Base-by-base conservation (phyloP, 331 rosid genomes). In the Phaseolus coccineus region DNA sequence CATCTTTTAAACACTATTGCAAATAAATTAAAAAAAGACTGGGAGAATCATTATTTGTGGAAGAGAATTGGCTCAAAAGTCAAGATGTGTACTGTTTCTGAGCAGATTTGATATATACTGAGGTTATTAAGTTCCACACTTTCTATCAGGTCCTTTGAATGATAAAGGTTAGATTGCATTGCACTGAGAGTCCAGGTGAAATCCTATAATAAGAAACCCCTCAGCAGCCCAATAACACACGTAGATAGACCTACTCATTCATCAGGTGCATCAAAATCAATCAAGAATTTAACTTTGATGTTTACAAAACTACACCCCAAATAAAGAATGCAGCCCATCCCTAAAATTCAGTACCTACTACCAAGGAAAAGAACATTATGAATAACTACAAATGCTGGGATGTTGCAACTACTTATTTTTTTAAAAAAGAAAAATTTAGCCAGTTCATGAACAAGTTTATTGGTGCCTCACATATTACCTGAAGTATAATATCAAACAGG, bases 391-490 rank as follows among this genome's bases (percentile, higher is more conserved):
- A 39, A 72, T 22, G 78, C 61, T 50, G 76, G 42, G 66, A 71
- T 68, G 67, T 35, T 44, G 69, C 67, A 44, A 74, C 52, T 11
- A 46, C 47, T 42, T 2, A 8, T 10, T 44, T 2, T 44, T 46
- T 3, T 57, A 68, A 59, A 48, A 3, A 62, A 4, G 4, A 1
- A 25, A 27, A 37, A 4, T 40, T 56, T 72, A 50, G 47, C 46
- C 33, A 40, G 28, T 85, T 73, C 62, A 69, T 47, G 51, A 46
- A 61, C 76, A 74, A 84, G 77, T 77, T 72, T 39, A 58, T 77
- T 31, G 63, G 27, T 56, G 22, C 2, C 13, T 31, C 4, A 35
- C 69, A 53, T 40, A 40, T 37, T 67, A 55, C 59, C 75, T 6
- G 19, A 70, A 15, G 66, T 19, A 50, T 77, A 27, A 78, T 31